Percentiles rank a stretch among this genome's conserved stretches.
Conservation (phyloP, 2,329 filamentous ascomycete species). For the Neurospora sp. region DNA sequence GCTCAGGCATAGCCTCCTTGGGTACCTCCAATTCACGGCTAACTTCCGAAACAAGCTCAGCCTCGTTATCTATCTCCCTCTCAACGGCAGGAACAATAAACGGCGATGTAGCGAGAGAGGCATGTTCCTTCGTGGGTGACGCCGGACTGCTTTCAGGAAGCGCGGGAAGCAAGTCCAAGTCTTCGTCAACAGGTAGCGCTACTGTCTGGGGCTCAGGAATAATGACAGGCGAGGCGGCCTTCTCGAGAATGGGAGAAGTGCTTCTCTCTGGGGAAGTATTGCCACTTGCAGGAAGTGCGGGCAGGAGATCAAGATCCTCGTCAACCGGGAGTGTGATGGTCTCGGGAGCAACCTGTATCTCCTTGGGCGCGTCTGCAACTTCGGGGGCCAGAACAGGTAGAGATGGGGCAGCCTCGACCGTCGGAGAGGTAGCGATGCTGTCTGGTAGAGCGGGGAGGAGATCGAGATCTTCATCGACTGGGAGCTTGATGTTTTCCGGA, state of each 20-base stretch:
- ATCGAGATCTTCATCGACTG: neutral
- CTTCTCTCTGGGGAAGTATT: neutral
- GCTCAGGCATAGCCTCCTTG: neutral
- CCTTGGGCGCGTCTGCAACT: neutral
- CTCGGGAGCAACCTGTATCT: neutral
- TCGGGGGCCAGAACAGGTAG: neutral
- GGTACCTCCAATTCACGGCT: neutral
- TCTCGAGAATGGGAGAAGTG: neutral
- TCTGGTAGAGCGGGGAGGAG: neutral
- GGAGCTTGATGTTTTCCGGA: neutral
- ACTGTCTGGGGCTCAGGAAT: neutral
- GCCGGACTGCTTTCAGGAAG: slow-evolving; percentile 5
- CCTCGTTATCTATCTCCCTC: neutral
- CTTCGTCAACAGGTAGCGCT: neutral
- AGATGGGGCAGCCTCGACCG: neutral
- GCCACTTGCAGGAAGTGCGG: slow-evolving; percentile 7
- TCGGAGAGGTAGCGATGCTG: neutral
- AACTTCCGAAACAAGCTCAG: neutral
- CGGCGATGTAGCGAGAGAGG: neutral
- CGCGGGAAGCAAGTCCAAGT: slow-evolving; percentile 1
- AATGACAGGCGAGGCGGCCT: neutral
- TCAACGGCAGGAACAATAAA: neutral
- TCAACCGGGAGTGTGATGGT: neutral
- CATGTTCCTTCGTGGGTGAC: neutral
- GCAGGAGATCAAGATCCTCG: slow-evolving; percentile 1